Conservation (phyloP, 495 filamentous ascomycete genomes). For the Cetradonia linearis region DNA sequence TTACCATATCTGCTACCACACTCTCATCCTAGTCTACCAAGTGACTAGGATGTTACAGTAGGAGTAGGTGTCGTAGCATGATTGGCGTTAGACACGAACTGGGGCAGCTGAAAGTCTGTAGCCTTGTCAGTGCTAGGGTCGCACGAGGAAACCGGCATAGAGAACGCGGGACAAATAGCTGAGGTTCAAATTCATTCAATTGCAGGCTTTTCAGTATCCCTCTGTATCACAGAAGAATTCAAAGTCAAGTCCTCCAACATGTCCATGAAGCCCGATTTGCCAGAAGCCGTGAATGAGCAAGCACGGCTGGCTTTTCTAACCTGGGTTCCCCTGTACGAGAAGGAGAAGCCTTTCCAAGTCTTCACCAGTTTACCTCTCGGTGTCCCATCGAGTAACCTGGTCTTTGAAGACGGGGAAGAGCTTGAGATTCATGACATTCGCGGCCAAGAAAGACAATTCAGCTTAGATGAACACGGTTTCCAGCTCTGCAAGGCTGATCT, state of each 20-base stretch:
- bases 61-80: neutral
- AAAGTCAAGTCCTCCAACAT: neutral
- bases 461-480: slow-evolving; percentile 12
- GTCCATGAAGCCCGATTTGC: neutral
- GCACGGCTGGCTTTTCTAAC: neutral
- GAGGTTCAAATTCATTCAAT: neutral
- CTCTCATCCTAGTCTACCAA: neutral
- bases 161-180: neutral
- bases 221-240: neutral
- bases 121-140: neutral
- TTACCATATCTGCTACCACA: neutral
- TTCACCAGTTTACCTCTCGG: slow-evolving; percentile 16
- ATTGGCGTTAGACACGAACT: neutral
- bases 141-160: neutral
- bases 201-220: neutral
- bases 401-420: slow-evolving; percentile 38
- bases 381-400: slow-evolving; percentile 1
- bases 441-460: slow-evolving; percentile 16
- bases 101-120: neutral
- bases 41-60: neutral
- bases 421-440: slow-evolving; percentile 36
- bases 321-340: slow-evolving; percentile 4
- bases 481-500: slow-evolving; percentile 2
- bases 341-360: slow-evolving; percentile 9
- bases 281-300: neutral